These are phyloP conservation scores for Picochlorum sp. DNA, from an alignment of 139 green algal species.

Conservation along the genomic window DNA sequence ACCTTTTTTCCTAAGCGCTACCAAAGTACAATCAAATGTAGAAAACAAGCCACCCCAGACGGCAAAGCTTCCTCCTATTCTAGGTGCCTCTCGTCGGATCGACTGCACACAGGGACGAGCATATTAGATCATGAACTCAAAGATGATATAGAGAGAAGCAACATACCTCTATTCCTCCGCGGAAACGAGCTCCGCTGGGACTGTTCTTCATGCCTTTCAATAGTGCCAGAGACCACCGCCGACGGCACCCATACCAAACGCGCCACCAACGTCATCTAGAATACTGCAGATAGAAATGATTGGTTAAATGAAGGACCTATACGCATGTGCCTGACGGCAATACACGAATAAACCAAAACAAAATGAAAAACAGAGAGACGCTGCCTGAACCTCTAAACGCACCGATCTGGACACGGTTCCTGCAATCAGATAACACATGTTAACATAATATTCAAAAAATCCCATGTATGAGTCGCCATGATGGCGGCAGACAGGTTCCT, in stretches of 20 bases:
- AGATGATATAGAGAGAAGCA: slow-evolving; percentile 3
- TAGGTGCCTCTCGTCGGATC: slow-evolving; percentile 78
- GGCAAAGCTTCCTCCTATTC: slow-evolving; percentile 94
- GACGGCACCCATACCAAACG: slow-evolving; percentile 98
- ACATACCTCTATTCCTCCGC: slow-evolving; percentile 78
- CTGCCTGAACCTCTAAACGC: not conserved
- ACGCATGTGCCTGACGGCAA: no score
- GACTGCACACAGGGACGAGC: slow-evolving; percentile 34
- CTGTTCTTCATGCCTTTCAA: slow-evolving; percentile 89
- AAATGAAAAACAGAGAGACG: no score
- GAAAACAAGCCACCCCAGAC: slow-evolving; percentile 97
- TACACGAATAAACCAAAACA: no score
- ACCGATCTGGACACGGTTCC: slow-evolving; percentile 38
- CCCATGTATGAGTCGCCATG: no score
- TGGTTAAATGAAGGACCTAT: not conserved
- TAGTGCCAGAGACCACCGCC: slow-evolving; percentile 89
- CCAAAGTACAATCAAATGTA: slow-evolving; percentile 93
- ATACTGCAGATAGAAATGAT: slow-evolving; percentile 55
- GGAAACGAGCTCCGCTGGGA: slow-evolving; percentile 63
- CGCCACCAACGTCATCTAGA: slow-evolving; percentile 93
- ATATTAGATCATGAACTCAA: not conserved
- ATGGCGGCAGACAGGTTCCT: no score
- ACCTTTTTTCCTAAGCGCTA: slow-evolving; percentile 79
- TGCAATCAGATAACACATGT: slow-evolving; percentile 5
- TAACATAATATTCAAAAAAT: no score